Evolutionary conservation across 73 alveolate genomes (phyloP).

Genomic region (Diophrys appendiculata): DNA sequence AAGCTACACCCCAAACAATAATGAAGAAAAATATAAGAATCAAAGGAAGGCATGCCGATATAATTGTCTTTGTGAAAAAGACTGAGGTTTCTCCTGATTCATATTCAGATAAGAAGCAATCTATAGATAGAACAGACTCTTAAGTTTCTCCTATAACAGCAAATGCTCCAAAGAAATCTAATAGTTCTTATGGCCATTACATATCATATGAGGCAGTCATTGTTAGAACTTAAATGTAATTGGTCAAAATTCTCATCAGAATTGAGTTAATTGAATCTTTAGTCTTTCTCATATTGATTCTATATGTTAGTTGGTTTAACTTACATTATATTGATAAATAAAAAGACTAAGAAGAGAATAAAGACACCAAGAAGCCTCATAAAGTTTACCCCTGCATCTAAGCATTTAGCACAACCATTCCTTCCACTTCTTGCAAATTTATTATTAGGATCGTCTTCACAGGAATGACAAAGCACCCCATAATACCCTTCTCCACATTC

Average conservation of each 20-base stretch:
- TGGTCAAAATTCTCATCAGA: constrained; percentile 3
- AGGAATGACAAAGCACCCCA: constrained; percentile 35
- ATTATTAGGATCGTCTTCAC: neutral
- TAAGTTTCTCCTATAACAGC: constrained; percentile 22
- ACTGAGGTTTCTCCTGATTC: neutral
- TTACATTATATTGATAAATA: neutral
- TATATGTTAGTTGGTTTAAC: neutral
- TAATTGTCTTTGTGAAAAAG: too few species aligned
- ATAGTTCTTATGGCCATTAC: constrained; percentile 45
- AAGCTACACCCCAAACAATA: neutral
- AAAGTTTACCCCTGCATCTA: neutral
- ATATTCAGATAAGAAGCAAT: constrained; percentile 39
- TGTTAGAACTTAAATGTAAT: constrained; percentile 50
- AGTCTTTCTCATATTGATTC: constrained; percentile 2
- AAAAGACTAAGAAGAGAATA: too few species aligned
- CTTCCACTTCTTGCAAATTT: neutral
- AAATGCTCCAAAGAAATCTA: constrained; percentile 22
- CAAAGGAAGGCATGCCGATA: neutral
- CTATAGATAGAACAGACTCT: constrained; percentile 52
- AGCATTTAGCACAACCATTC: neutral
- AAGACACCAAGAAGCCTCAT: neutral
- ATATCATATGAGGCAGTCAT: constrained; percentile 49
- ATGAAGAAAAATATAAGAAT: neutral
- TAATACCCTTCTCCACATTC: constrained; percentile 41
- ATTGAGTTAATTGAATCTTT: neutral